Conservation (phyloP, 163 green algal species). For the Chloromonas sp. region DNA sequence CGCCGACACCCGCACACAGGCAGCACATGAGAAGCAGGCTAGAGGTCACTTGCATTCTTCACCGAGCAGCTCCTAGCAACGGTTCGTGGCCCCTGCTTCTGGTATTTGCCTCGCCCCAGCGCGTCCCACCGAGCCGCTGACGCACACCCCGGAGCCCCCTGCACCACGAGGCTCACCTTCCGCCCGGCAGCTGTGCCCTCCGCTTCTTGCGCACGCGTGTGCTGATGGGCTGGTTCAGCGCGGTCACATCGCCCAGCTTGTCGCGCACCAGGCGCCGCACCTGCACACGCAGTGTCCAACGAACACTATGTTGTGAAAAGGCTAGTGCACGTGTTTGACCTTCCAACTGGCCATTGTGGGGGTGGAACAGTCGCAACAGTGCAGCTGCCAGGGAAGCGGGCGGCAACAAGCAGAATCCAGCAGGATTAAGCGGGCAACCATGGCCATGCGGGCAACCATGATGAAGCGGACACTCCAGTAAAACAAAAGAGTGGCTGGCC, state of each 20-base stretch:
- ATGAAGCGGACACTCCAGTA: too few relatives aligned
- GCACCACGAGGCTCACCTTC: too few relatives aligned
- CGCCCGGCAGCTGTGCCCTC: background rate
- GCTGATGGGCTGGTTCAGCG: slow-evolving; percentile 21
- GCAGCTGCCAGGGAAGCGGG: background rate
- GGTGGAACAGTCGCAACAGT: background rate
- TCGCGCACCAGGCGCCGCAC: slow-evolving; percentile 35
- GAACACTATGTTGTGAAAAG: too few relatives aligned
- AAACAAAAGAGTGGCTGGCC: too few relatives aligned
- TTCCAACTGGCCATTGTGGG: background rate
- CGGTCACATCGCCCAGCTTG: slow-evolving; percentile 26
- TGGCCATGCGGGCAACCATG: too few relatives aligned
- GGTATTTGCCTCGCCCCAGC: background rate
- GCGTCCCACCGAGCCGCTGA: too few relatives aligned
- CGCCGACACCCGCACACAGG: too few relatives aligned
- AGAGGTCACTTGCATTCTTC: background rate
- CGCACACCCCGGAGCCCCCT: too few relatives aligned
- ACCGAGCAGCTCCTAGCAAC: background rate
- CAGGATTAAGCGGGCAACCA: too few relatives aligned
- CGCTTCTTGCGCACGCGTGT: slow-evolving; percentile 27
- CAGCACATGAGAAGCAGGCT: too few relatives aligned
- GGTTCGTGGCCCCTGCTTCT: background rate
- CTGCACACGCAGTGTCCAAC: slow-evolving; percentile 9
- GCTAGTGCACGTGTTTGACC: background rate
- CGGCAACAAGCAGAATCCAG: too few relatives aligned